Base-by-base conservation (phyloP, 371 early-diverging fungal genomes). In the Apophysomyces elegans region DNA sequence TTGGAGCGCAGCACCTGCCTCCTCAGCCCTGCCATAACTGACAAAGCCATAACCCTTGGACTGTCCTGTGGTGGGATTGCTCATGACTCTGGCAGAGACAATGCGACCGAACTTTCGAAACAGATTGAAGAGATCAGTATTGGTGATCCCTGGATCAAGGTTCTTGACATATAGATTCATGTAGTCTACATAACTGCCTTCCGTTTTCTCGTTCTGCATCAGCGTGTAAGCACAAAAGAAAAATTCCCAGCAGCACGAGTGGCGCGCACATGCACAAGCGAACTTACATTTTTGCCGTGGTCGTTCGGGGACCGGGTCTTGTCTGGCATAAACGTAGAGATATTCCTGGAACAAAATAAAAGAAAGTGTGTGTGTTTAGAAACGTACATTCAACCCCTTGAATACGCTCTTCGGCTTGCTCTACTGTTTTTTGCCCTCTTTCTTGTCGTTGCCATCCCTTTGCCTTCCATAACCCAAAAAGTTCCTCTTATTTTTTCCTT, bases 41-140 rank as follows among this genome's bases (percentile, higher is more conserved):
- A 76, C 76, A 61, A 76, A 76, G 2, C 76, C 76, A 63, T 77
- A 83, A 0, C 83, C 83, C 21, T 79, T 78, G 9, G 83, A 83
- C 16, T 71, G 69, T 8, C 78, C 77, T 13, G 73, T 83, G 5
- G 62, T 54, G 5, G 80, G 79, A 44, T 80, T 75, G 35, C 71
- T 83, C 75, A 75, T 75, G 56, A 75, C 75, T 26, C 75, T 67
- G 6, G 73, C 77, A 56, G 77, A 76, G 41, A 79, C 71, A 47
- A 79, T 79, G 43, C 73, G 74, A 21, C 80, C 80, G 62, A 71
- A 79, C 56, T 67, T 65, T 39, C 73, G 72, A 44, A 79, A 79
- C 37, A 71, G 47, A 45, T 73, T 69, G 65, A 76, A 79, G 16
- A 79, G 66, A 39, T 76, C 80, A 16, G 71, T 61, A 63, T 73